phyloP scores from a whole-genome alignment of 331 rosid species.

The Ulmus americana region DNA sequence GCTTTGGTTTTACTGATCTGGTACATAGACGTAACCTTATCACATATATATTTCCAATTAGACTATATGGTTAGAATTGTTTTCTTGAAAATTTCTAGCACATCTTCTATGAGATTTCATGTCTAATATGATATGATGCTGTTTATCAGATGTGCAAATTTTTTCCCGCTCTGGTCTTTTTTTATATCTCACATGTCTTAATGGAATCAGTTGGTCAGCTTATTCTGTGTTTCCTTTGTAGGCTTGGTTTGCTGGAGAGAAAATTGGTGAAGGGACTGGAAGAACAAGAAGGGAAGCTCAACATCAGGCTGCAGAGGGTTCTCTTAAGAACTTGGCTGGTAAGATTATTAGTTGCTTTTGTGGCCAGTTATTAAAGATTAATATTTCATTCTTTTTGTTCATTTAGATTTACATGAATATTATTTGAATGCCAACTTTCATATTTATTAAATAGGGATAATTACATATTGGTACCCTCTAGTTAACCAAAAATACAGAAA shows the following conservation, averaged over 20 bases:
- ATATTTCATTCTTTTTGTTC: background rate
- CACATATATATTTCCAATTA: background rate
- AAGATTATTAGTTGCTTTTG: slow-evolving; percentile 20
- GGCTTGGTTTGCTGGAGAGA: slow-evolving; percentile 89
- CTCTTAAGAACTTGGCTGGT: slow-evolving; percentile 87
- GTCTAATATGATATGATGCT: background rate
- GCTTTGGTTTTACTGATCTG: slow-evolving; percentile 5
- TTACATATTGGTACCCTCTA: too few relatives aligned
- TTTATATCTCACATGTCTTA: slow-evolving; percentile 4
- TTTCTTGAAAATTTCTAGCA: background rate
- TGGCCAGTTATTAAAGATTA: slow-evolving; percentile 11
- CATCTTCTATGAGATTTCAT: too few relatives aligned
- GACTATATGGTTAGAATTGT: background rate
- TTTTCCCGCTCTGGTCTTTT: background rate
- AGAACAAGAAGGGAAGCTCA: slow-evolving; percentile 90
- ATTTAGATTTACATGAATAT: background rate
- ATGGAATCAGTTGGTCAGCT: slow-evolving; percentile 21
- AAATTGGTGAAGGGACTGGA: slow-evolving; percentile 79
- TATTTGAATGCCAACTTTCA: too few relatives aligned
- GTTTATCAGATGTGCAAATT: background rate
- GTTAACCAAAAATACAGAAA: too few relatives aligned
- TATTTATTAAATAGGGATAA: too few relatives aligned
- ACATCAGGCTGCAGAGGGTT: slow-evolving; percentile 69
- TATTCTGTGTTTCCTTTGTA: slow-evolving; percentile 29
- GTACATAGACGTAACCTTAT: background rate